phyloP scores from a whole-genome alignment of 2,329 filamentous ascomycete species.

The Pseudomassariella vexata region DNA sequence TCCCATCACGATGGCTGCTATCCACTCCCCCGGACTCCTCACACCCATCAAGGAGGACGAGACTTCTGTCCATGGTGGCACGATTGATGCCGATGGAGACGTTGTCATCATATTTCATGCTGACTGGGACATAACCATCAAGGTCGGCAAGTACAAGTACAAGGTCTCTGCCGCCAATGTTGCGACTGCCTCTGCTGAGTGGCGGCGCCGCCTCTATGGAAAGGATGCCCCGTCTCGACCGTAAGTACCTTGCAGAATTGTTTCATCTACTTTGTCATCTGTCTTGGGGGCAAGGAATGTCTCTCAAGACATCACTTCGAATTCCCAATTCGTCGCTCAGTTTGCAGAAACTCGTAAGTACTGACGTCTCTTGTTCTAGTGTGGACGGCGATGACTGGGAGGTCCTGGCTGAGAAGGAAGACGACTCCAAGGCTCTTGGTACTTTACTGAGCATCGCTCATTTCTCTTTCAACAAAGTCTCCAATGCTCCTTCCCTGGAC shows the following conservation, averaged over 20 bases:
- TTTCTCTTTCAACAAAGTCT: constrained; percentile 15
- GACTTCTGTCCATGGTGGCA: background rate
- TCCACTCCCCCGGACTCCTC: background rate
- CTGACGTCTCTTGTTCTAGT: background rate
- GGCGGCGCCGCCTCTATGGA: constrained; percentile 12
- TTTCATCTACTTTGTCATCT: constrained; percentile 9
- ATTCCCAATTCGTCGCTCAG: too few relatives aligned
- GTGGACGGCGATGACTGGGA: too few relatives aligned
- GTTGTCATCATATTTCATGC: constrained; percentile 6
- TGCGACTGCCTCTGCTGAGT: constrained; percentile 14
- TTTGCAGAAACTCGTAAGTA: too few relatives aligned
- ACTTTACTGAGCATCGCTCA: constrained; percentile 17
- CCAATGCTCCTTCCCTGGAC: constrained; percentile 9
- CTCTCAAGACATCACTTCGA: background rate
- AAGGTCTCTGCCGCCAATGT: constrained; percentile 13
- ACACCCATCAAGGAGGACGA: constrained; percentile 1
- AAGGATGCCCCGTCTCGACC: background rate
- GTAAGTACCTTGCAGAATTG: constrained; percentile 2
- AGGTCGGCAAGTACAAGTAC: constrained; percentile 6
- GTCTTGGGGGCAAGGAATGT: background rate
- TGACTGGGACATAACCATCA: constrained; percentile 8
- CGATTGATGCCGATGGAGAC: background rate
- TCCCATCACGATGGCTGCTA: too few relatives aligned
- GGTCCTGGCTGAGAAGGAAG: too few relatives aligned
- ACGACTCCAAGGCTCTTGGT: constrained; percentile 12